A percentile compares a stretch with the other conserved stretches of the same genome.
Evolutionary conservation across 805 yeast species (phyloP).

Genomic region (Kregervanrija fluxuum): DNA sequence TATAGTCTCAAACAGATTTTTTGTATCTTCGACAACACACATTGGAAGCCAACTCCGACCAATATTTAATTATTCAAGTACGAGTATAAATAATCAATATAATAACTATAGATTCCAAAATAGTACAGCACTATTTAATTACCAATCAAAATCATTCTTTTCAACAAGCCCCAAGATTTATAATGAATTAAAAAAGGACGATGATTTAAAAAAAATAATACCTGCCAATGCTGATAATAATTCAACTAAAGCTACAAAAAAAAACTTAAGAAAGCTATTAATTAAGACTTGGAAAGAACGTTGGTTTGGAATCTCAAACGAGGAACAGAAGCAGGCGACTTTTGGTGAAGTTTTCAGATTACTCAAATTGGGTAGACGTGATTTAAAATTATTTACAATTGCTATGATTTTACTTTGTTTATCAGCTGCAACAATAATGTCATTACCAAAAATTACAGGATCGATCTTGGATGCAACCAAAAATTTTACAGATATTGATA

Average conservation of each 20-base stretch:
- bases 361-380: slow-evolving; percentile 36
- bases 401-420: slow-evolving; percentile 39
- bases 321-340: slow-evolving; percentile 28
- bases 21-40: too few species aligned
- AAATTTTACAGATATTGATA: slow-evolving; percentile 20
- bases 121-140: too few species aligned
- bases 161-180: too few species aligned
- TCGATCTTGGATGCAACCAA: slow-evolving; percentile 44
- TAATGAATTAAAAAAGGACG: too few species aligned
- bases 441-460: slow-evolving; percentile 51
- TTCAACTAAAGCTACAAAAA: neutral
- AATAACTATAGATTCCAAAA: too few species aligned
- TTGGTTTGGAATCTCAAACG: slow-evolving; percentile 24
- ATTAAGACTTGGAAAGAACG: slow-evolving; percentile 21
- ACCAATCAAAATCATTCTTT: too few species aligned
- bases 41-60: too few species aligned
- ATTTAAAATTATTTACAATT: slow-evolving; percentile 34
- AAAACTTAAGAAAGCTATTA: neutral
- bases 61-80: too few species aligned
- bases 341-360: slow-evolving; percentile 34
- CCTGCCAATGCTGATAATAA: neutral
- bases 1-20: too few species aligned
- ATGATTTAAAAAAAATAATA: too few species aligned
- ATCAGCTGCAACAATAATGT: slow-evolving; percentile 44
- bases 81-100: too few species aligned